Conservation (phyloP, 2,329 filamentous ascomycete genomes). For the Sporothrix pseudoabietina region DNA sequence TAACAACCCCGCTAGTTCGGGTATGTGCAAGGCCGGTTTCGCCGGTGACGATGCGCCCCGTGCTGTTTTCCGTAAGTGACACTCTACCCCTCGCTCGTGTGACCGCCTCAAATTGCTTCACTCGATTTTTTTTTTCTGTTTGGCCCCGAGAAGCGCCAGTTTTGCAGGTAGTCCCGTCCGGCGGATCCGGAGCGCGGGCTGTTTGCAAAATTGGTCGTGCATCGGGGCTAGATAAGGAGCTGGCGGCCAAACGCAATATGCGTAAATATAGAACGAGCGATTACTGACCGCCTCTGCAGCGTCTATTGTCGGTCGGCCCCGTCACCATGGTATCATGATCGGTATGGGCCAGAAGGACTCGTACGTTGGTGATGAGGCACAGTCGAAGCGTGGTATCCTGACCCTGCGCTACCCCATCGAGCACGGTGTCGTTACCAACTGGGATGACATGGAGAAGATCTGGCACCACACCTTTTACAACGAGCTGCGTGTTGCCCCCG, state of each 20-base stretch:
- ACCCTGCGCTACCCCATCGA: constrained; percentile 99
- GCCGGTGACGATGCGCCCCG: constrained; percentile 99
- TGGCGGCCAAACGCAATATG: neutral
- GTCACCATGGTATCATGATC: constrained; percentile 99
- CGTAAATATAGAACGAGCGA: neutral
- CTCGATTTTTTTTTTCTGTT: neutral
- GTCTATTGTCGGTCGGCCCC: constrained; percentile 98
- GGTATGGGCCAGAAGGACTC: constrained; percentile 99
- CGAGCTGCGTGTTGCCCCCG: constrained; percentile 98
- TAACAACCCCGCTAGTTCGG: constrained; percentile 73
- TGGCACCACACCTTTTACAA: constrained; percentile 99
- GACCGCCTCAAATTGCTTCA: neutral
- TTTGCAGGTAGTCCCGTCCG: neutral
- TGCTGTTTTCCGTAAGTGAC: constrained; percentile 98
- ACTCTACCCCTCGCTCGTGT: neutral
- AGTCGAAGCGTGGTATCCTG: constrained; percentile 99
- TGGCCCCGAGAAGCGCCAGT: neutral
- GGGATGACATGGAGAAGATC: constrained; percentile 99
- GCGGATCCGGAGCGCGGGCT: neutral
- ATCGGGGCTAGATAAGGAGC: neutral
- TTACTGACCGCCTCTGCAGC: constrained; percentile 56
- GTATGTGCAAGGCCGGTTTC: constrained; percentile 99
- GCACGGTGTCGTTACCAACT: constrained; percentile 99
- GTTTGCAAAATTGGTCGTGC: neutral
- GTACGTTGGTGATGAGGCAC: constrained; percentile 99